A percentile compares a stretch with the other conserved stretches of the same genome.
Evolutionary conservation across 164 flowering plant species (phyloP).

Genomic region (Warburgia ugandensis): DNA sequence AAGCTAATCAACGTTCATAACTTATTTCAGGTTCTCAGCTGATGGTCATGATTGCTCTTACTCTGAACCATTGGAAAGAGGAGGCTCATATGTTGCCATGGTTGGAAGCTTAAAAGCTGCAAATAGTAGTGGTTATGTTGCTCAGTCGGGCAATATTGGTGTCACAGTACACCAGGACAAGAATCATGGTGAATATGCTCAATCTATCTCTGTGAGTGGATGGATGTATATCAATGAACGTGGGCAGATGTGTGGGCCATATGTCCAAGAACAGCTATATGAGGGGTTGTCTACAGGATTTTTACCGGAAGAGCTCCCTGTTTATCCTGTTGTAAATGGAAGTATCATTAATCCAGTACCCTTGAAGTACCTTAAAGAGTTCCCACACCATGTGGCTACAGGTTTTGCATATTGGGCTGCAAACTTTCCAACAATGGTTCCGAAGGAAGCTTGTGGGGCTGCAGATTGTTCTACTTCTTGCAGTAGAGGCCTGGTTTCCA

Average conservation of each 20-base stretch:
- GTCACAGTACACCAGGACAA: constrained; percentile 18
- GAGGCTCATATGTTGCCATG: constrained; percentile 22
- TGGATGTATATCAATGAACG: constrained; percentile 89
- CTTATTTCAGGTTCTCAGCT: constrained; percentile 19
- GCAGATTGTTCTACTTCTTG: constrained; percentile 10
- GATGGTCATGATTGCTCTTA: constrained; percentile 13
- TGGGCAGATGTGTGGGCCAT: constrained; percentile 94
- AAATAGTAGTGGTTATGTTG: constrained; percentile 20
- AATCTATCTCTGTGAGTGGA: constrained; percentile 46
- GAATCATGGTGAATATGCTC: constrained; percentile 21
- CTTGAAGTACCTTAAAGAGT: constrained; percentile 67
- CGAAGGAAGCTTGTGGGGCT: constrained; percentile 3
- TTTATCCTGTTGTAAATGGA: constrained; percentile 77
- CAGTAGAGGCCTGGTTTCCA: constrained; percentile 5
- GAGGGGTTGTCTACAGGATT: constrained; percentile 86
- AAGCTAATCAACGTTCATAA: not conserved
- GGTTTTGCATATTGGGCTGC: constrained; percentile 50
- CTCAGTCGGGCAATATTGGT: constrained; percentile 17
- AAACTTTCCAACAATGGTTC: constrained; percentile 6
- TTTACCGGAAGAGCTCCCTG: constrained; percentile 81
- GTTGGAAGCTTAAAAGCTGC: constrained; percentile 34
- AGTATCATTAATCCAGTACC: constrained; percentile 54
- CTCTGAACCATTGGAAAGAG: constrained; percentile 17
- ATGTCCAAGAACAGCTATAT: constrained; percentile 67
- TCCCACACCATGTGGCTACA: constrained; percentile 75